phyloP scores from a whole-genome alignment of 2,329 filamentous ascomycete species.

The Colletotrichum godetiae region DNA sequence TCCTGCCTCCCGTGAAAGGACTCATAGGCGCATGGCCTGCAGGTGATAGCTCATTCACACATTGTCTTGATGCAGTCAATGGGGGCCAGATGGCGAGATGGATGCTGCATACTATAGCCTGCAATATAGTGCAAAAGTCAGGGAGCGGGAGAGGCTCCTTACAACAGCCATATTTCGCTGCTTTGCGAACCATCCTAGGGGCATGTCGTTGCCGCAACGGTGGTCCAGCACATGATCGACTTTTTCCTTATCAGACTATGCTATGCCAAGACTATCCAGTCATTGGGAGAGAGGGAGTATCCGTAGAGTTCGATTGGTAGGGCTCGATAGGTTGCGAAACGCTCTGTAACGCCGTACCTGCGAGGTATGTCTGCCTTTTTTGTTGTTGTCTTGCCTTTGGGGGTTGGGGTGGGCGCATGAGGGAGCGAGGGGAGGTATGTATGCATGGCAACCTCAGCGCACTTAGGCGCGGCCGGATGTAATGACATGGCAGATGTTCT shows the following conservation, averaged over 20 bases:
- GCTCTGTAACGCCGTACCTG: not conserved
- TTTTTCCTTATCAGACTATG: not conserved
- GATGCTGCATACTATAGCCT: not conserved
- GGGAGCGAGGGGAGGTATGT: not conserved
- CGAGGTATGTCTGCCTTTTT: not conserved
- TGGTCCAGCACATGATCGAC: not conserved
- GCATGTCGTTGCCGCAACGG: too few relatives aligned
- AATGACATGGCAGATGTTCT: constrained; percentile 22
- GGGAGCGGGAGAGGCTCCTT: not conserved
- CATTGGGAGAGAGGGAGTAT: not conserved
- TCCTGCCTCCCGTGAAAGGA: not conserved
- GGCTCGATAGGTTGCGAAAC: not conserved
- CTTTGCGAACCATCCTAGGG: not conserved
- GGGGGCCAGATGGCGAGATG: not conserved
- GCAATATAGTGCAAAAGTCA: not conserved
- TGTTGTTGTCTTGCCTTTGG: not conserved
- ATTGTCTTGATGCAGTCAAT: not conserved
- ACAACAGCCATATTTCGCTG: not conserved
- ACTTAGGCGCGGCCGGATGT: not conserved
- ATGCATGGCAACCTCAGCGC: not conserved
- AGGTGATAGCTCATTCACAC: not conserved
- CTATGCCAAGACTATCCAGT: not conserved
- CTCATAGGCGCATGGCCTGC: not conserved
- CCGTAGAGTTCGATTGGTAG: not conserved
- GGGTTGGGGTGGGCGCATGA: constrained; percentile 15